A percentile compares a stretch with the other conserved stretches of the same genome.
These are phyloP conservation scores for Hygrophila difformis DNA, from an alignment of 257 asterid genomes.

Conservation along the genomic window DNA sequence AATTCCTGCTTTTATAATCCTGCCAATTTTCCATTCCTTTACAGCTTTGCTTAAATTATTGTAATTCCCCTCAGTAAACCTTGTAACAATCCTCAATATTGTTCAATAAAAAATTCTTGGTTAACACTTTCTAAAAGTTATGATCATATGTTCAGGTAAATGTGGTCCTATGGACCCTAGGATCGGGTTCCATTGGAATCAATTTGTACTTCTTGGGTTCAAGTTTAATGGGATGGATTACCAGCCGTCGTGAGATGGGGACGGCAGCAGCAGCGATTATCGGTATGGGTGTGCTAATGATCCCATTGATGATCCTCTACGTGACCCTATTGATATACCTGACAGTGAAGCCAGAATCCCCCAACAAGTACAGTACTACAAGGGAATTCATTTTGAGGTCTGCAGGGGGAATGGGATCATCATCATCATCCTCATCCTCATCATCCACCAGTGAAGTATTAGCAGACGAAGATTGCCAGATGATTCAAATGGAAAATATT, in stretches of 20 bases:
- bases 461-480: too few relatives aligned
- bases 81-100: too few relatives aligned
- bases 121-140: neutral
- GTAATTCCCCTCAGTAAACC: too few relatives aligned
- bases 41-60: too few relatives aligned
- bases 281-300: neutral
- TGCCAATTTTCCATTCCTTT: too few relatives aligned
- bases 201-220: slow-evolving; percentile 21
- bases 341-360: slow-evolving; percentile 7
- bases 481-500: too few relatives aligned
- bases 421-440: too few relatives aligned
- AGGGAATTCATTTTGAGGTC: neutral
- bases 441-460: too few relatives aligned
- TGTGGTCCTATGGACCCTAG: slow-evolving; percentile 11
- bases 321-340: slow-evolving; percentile 1
- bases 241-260: slow-evolving; percentile 15
- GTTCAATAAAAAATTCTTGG: neutral
- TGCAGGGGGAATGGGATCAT: too few relatives aligned
- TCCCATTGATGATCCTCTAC: slow-evolving; percentile 1
- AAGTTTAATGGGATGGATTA: slow-evolving; percentile 19
- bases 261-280: slow-evolving; percentile 14
- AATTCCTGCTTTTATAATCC: too few relatives aligned
- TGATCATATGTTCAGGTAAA: slow-evolving; percentile 1
- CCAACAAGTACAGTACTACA: neutral
- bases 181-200: slow-evolving; percentile 10